Conservation (phyloP, 148 eudicot genomes). For the Cornus florida region DNA sequence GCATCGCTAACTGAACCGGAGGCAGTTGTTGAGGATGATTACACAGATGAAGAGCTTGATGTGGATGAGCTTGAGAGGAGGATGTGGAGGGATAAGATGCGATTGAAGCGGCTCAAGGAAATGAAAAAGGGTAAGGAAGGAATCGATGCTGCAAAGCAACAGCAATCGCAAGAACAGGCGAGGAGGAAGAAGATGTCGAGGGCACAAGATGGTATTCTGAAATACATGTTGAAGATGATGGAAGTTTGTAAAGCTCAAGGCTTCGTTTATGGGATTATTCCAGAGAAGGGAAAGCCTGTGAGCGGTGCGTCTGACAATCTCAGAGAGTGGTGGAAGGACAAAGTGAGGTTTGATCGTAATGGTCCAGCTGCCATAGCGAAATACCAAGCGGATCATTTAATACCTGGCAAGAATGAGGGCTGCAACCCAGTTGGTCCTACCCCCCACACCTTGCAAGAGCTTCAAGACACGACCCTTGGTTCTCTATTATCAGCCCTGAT, state of each 20-base stretch:
- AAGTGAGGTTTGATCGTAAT: slow-evolving; percentile 62
- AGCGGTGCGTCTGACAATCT: slow-evolving; percentile 73
- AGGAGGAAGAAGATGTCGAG: slow-evolving; percentile 71
- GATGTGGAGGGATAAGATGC: slow-evolving; percentile 77
- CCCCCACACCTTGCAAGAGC: slow-evolving; percentile 55
- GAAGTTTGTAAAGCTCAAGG: slow-evolving; percentile 78
- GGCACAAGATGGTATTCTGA: slow-evolving; percentile 70
- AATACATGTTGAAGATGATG: slow-evolving; percentile 79
- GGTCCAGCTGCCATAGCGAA: slow-evolving; percentile 71
- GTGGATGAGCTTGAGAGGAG: slow-evolving; percentile 78
- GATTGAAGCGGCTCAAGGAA: slow-evolving; percentile 64
- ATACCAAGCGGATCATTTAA: slow-evolving; percentile 39
- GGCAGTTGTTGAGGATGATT: slow-evolving; percentile 41
- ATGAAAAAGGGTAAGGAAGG: slow-evolving; percentile 40
- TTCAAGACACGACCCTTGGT: slow-evolving; percentile 72
- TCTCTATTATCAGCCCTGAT: slow-evolving; percentile 64
- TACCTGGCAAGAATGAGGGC: slow-evolving; percentile 43
- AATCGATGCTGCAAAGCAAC: slow-evolving; percentile 40
- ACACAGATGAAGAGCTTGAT: slow-evolving; percentile 65
- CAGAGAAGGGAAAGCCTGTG: slow-evolving; percentile 76
- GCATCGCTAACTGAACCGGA: slow-evolving; percentile 29
- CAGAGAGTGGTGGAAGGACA: slow-evolving; percentile 81
- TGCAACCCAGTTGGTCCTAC: slow-evolving; percentile 40
- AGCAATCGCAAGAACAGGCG: slow-evolving; percentile 59
- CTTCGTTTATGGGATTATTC: slow-evolving; percentile 70